Evolutionary conservation across 1,139 yeast genomes (phyloP), one percentile per base, ranked within the genome.

Genomic region (Zhuliangozyma parablackwelliae): DNA sequence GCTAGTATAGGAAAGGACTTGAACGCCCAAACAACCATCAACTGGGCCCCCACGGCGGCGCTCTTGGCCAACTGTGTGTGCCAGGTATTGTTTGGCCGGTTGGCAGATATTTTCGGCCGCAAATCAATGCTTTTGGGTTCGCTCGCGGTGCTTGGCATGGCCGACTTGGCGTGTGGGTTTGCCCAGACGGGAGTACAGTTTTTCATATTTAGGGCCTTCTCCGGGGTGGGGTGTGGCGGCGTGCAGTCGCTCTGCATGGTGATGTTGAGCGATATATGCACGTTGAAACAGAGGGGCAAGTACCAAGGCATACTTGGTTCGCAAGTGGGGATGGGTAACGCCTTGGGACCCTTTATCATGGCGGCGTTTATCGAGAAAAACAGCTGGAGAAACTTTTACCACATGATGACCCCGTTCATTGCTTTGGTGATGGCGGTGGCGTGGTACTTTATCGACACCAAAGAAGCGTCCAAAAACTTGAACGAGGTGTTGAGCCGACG

Each of bases 291-390:
- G 43, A 54, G 76, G 45, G 74, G 75, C 0, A 66, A 63, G 40
- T 68, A 58, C 45, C 71, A 66, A 47, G 74, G 74, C 1, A 64
- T 66, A 30, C 57, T 75, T 26, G 80, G 79, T 5, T 53, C 74
- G 0, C 61, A 65, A 32, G 68, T 76, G n/a, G 80, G 80, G 0
- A 43, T 75, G 5, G 83, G 82, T 2, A 72, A 71, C 46, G 75
- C 75, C 0, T 41, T 72, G 6, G 82, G 82, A 1, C 82, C 82
- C 0, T 67, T 78, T 35, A 49, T 78, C 9, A 76, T 77, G 44
- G 74, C 78, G 20, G 73, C 68, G 0, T 69, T 76, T 43, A 64
- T 72, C 23, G 55, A 61, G 30, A 59, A 60, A 40, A 55, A 54
- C 12, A 44, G 63, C 23, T 78, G 84, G 84, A 64, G 78, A 45